Evolutionary conservation across 1,139 yeast genomes (phyloP), one percentile per base, ranked within the genome.

Genomic region (Geotrichum citri-aurantii): DNA sequence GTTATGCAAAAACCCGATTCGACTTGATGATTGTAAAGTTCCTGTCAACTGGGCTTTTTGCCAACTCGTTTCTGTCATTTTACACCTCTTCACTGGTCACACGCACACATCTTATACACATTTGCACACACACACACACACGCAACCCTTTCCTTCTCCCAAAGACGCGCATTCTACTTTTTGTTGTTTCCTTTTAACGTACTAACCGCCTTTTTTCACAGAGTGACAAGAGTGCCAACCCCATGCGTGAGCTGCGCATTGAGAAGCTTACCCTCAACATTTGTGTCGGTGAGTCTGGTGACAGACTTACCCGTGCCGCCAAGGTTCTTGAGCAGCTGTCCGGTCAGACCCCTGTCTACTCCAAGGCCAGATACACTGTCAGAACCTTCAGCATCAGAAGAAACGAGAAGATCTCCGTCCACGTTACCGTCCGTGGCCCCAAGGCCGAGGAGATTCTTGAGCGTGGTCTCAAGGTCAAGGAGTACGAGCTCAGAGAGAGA

Each of bases 221-320:
- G 62, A 60, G 66, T 65, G 79, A 74, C 75, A 73, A 75, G 71
- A 64, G 77, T 68, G 74, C 78, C 70, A 86, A 86, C 80, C 82
- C 89, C 81, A 93, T 95, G 99, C 95, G 97, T 83, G 98, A 93
- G 75, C 85, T 95, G 82, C 93, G 88, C 84, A 93, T 93, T 83
- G 98, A 93, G 84, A 95, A 93, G 84, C 88, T 93, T 81, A 97
- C 93, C 81, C 89, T 93, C 82, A 95, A 93, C 95, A 93, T 93
- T 82, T 92, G 96, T 81, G 99, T 93, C 80, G 99, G 99, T 85
- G 99, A 93, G 83, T 92, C 98, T 81, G 99, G 99, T 86, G 99
- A 93, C 82, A 88, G 98, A 86, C 90, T 93, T 81, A 93, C 99
- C 85, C 93, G 99, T 89, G 99, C 99, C 75, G 95, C 99, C 77